Evolutionary conservation across 2,329 filamentous ascomycete species (phyloP).

Genomic region (Ceratocystis smalleyi): DNA sequence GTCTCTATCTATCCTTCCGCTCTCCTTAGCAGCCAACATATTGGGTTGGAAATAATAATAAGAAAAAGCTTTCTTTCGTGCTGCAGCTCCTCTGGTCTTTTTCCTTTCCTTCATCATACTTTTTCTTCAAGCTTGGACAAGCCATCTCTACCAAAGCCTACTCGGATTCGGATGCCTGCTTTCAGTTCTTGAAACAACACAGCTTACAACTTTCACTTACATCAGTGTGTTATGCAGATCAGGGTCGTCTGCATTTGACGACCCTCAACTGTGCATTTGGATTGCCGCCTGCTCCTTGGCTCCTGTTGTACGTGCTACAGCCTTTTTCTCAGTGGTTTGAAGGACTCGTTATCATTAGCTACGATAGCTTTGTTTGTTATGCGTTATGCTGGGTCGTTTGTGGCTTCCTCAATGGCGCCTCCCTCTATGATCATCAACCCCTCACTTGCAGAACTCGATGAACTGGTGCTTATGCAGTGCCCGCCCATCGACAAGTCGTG

Average conservation of each 20-base stretch:
- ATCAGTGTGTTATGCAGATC: background rate
- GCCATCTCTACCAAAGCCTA: background rate
- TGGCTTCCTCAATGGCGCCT: conserved; percentile 10
- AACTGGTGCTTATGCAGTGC: conserved; percentile 22
- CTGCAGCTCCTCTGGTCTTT: too few species aligned
- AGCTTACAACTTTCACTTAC: background rate
- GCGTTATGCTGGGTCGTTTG: background rate
- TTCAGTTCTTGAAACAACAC: background rate
- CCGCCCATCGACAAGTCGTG: conserved; percentile 29
- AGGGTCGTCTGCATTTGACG: background rate
- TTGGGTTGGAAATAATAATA: too few species aligned
- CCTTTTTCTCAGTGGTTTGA: background rate
- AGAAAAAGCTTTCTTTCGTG: too few species aligned
- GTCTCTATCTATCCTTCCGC: too few species aligned
- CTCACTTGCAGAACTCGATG: conserved; percentile 17
- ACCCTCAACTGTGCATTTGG: background rate
- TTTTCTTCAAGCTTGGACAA: background rate
- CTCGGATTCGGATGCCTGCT: background rate
- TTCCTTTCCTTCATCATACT: background rate
- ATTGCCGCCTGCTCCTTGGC: background rate
- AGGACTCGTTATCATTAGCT: background rate
- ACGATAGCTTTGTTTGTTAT: background rate
- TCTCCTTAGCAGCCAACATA: too few species aligned
- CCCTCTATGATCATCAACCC: conserved; percentile 12
- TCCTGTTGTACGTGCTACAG: background rate